Conservation (phyloP, 345 rosid genomes). For the Populus alba region DNA sequence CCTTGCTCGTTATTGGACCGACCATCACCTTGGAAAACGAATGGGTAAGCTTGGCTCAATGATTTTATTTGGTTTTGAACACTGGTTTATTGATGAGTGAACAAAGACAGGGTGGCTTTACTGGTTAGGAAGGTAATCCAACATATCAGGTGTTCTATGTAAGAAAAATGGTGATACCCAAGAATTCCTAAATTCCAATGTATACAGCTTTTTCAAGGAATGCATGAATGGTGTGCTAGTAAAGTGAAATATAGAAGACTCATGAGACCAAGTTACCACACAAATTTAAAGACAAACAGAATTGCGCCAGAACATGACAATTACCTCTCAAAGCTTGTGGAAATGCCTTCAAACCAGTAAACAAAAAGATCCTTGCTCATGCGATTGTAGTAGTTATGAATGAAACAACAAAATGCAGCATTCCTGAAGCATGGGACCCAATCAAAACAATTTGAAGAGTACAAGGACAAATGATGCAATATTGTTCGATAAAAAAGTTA, state of each 20-base stretch:
- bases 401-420: conserved; percentile 72
- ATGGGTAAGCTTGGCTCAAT: no score
- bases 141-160: no score
- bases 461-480: no score
- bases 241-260: background rate
- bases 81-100: no score
- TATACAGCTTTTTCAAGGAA: background rate
- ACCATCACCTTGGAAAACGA: no score
- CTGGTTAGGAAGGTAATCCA: no score
- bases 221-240: background rate
- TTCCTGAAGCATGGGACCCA: conserved; percentile 44
- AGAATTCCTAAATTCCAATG: no score
- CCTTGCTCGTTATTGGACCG: no score
- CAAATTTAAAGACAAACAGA: background rate
- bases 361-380: conserved; percentile 56
- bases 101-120: no score
- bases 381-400: conserved; percentile 50
- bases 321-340: conserved; percentile 77
- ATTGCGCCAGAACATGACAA: background rate
- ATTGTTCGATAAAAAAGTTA: background rate
- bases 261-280: background rate
- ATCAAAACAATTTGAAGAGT: no score
- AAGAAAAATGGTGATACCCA: no score
- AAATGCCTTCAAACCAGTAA: conserved; percentile 84
- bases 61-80: no score